Evolutionary conservation across 768 basidiomycete genomes (phyloP), one percentile per base, ranked within the genome.

Genomic region (Porphyrellus cyaneotinctus): DNA sequence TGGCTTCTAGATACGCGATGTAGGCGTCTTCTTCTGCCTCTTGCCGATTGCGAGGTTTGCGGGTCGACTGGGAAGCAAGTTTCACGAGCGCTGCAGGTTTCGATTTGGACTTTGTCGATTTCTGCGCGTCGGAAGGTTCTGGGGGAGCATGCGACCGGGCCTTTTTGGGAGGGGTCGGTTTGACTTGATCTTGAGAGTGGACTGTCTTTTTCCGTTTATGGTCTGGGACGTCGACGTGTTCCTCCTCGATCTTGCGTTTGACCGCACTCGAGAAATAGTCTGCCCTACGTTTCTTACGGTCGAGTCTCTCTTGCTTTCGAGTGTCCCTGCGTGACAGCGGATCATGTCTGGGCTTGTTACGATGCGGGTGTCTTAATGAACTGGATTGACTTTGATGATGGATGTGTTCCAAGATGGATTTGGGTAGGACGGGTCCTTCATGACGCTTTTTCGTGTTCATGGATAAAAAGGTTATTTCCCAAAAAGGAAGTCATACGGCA

Each of bases 11-110:
- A 70, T 88, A 85, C 0, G 83, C 78, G 39, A 97, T 97, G 64
- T 95, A 91, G 0, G 79, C 78, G 62, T 95, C 93, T 60, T 98
- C 95, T 31, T 87, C 78, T 28, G 75, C 70, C 54, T 90, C 80
- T 51, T 72, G 70, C 30, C 65, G 72, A 28, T 52, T 42, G 0
- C 49, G 31, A 11, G 47, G 38, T 47, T 47, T 50, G 38, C 58
- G 48, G 1, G 47, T 46, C 35, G 66, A 52, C 28, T 60, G 61
- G 5, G 52, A 58, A 0, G 52, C 64, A 20, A 73, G 66, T 53
- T 66, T 75, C 44, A 74, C 72, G 12, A 75, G 62, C 2, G 73
- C 64, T 1, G 69, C 73, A 10, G 26, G 47, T 41, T 57, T 65
- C 1, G 37, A 23, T 52, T 61, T 63, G 20, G 53, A 6, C 15